Evolutionary conservation across 768 basidiomycete species (phyloP).

Genomic region (Suillus bovinus): DNA sequence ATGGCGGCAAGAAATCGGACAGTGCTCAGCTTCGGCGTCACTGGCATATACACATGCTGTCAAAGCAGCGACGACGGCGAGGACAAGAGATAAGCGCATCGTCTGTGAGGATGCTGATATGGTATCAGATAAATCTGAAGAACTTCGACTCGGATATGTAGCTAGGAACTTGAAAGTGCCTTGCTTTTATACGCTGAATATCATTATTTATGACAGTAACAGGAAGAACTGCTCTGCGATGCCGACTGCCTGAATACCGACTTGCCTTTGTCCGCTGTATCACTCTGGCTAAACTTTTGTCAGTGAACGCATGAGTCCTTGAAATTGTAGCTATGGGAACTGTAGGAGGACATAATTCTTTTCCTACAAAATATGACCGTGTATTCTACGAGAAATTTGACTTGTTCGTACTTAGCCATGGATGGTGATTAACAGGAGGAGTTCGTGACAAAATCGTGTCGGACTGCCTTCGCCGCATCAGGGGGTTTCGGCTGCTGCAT

Average conservation of each 20-base stretch:
- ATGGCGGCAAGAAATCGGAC: background rate
- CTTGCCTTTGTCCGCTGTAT: too few species aligned
- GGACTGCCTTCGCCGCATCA: too few species aligned
- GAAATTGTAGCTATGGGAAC: background rate
- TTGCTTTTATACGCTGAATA: background rate
- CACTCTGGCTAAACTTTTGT: too few species aligned
- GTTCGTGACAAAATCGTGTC: background rate
- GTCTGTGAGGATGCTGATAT: background rate
- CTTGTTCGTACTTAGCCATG: background rate
- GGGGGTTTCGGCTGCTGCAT: constrained; percentile 24
- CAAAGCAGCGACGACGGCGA: background rate
- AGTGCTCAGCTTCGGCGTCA: background rate
- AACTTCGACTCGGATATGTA: background rate
- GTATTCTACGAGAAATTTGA: background rate
- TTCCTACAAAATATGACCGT: background rate
- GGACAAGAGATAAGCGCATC: background rate
- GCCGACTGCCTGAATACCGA: too few species aligned
- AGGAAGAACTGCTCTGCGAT: background rate
- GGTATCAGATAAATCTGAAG: background rate
- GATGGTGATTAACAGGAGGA: background rate
- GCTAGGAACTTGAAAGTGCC: background rate
- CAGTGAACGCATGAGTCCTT: background rate
- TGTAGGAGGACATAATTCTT: background rate
- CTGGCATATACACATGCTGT: background rate
- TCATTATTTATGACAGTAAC: background rate